These are phyloP conservation scores for Candida pseudoviswanathii DNA, from an alignment of 1,139 yeast species.

Conservation along the genomic window DNA sequence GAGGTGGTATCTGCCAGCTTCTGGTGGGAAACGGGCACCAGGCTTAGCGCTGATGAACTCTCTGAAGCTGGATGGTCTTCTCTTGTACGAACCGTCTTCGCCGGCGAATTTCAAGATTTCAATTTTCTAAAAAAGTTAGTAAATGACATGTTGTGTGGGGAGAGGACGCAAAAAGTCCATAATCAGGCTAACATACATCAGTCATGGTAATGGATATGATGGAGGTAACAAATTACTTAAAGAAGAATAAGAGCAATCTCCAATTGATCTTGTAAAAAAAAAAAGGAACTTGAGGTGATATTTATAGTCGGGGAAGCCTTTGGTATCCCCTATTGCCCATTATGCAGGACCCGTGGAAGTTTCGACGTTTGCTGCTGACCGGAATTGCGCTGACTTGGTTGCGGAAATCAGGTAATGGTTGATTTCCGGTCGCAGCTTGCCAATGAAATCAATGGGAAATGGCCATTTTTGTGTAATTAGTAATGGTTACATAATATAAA, in stretches of 20 bases:
- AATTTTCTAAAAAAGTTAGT: constrained; percentile 10
- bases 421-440: background rate
- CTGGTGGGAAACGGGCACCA: constrained; percentile 69
- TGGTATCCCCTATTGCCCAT: background rate
- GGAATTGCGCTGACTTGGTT: background rate
- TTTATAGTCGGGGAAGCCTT: constrained; percentile 3
- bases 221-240: background rate
- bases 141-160: background rate
- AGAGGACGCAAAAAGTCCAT: background rate
- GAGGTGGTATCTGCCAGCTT: constrained; percentile 79
- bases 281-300: background rate
- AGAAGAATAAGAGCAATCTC: background rate
- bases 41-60: constrained; percentile 60
- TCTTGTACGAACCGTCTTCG: constrained; percentile 54
- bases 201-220: constrained; percentile 9
- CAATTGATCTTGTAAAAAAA: background rate
- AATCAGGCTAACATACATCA: constrained; percentile 11
- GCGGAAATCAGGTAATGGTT: background rate
- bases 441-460: background rate
- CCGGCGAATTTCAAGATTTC: constrained; percentile 51
- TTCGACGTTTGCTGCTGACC: background rate
- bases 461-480: constrained; percentile 1
- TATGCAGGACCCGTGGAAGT: background rate
- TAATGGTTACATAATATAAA: background rate
- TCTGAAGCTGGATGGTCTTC: constrained; percentile 53